Base-by-base conservation (phyloP, 2,329 filamentous ascomycete species). In the Fusarium goolgardi region DNA sequence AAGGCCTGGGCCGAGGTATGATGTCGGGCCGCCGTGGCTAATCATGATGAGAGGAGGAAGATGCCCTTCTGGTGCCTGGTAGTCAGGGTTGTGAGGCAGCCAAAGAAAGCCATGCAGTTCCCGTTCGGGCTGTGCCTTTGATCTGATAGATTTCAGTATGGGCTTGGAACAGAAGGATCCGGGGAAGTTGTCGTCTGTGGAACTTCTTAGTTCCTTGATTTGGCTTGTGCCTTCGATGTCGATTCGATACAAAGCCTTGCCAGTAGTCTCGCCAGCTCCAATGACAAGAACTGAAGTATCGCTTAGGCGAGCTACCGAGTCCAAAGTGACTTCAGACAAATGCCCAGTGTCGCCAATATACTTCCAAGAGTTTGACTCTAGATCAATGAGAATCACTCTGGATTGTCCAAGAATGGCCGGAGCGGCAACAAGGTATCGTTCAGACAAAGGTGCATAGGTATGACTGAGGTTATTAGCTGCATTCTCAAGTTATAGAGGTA, bases 21-120 rank as follows among this genome's bases (percentile, higher is more conserved):
- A 74, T 1, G 82, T 87, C n/a, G 81, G 85, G 0, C 85, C 86
- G 7, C 85, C 85, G 35, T 88, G 85, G 1, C 81, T 78, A 4
- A 75, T 77, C 46, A 87, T 76, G 25, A 88, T 81, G 2, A 86
- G 75, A 1, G 85, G 84, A 2, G 84, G 85, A 1, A 79, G 77
- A 0, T 75, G 74, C 1, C 73, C 78, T 0, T 73, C 69, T 0
- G 81, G 80, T 0, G 77, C 79, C 1, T 67, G 55, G 63, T 78
- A 86, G 4, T 75, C 61, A 0, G 81, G 79, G 61, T 86, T 87
- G 21, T 78, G 77, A 4, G 84, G 86, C 23, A 81, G 79, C 76
- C 81, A 84, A 35, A 84, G 80, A 62, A 85, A 83, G 16, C 82
- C 83, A 63, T 84, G 74, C 5, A 84, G 71, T 37, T 75, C 66